Base-by-base conservation (phyloP, 2,329 filamentous ascomycete genomes). In the Microdochium trichocladiopsis region DNA sequence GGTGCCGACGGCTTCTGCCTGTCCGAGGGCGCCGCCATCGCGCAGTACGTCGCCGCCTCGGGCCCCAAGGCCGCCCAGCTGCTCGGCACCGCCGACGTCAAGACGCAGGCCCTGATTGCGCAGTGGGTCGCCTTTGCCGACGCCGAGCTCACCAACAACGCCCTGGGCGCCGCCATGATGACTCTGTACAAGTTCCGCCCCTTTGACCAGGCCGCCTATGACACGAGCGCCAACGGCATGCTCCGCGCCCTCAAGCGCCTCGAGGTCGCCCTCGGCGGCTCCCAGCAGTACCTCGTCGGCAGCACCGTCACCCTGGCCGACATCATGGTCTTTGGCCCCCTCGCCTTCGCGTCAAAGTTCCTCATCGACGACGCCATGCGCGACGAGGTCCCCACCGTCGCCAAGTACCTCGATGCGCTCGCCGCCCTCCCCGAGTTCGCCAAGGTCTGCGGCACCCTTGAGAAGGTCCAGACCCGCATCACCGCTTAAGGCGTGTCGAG, bases 41-140 rank as follows among this genome's bases (percentile, higher is more conserved):
- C 67, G n/a, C 63, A 63, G 43, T 77, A 74, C 62, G 53, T 78
- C 41, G 73, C 75, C 47, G 69, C 70, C 51, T 67, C 66, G 31
- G 76, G 77, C 3, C 72, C 75, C 41, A 63, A 64, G 50, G 66
- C 68, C 6, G 59, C 55, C 4, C 74, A 78, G 60, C 69, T 80
- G 3, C 58, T 78, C 5, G 76, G 77, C 23, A 21, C 23, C 48
- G 2, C 57, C 3, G 72, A 70, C 33, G 50, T 65, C 8, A 66
- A 71, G 54, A 67, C 72, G 49, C 65, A 68, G 31, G 73, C 74
- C 0, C 58, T 63, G 9, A 69, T 79, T 60, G 61, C 66, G 25
- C 68, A 76, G 59, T 80, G 75, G 76, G 60, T 70, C n/a, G 63
- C 58, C 51, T 74, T 72, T 56, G 60, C 70, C 14, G 69, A 75